Percentiles rank a stretch among this genome's conserved stretches.
Evolutionary conservation across 2,329 filamentous ascomycete species (phyloP).

Genomic region (Penicillium freii): DNA sequence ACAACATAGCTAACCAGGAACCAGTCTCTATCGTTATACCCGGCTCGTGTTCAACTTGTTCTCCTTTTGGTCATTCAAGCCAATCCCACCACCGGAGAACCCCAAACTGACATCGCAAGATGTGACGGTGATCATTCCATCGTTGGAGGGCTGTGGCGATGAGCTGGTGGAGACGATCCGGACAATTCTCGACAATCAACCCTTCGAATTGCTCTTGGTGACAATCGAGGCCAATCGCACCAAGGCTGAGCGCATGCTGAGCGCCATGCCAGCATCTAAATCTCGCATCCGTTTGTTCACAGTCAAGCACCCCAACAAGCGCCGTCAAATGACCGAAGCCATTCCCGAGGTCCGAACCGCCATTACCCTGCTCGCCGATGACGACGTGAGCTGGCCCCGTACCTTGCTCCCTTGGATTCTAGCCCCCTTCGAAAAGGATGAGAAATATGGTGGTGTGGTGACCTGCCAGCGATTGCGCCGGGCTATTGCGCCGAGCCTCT

Average conservation of each 20-base stretch:
- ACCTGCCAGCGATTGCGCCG: slow-evolving; percentile 85
- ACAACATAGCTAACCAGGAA: neutral
- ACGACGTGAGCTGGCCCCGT: slow-evolving; percentile 89
- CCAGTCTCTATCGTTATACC: slow-evolving; percentile 75
- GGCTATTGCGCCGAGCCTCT: slow-evolving; percentile 58
- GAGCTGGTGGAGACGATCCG: slow-evolving; percentile 78
- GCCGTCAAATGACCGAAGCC: slow-evolving; percentile 86
- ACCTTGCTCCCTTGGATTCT: slow-evolving; percentile 88
- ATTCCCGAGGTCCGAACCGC: slow-evolving; percentile 79
- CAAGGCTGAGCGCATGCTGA: slow-evolving; percentile 63
- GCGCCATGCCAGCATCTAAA: slow-evolving; percentile 54
- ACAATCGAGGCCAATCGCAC: slow-evolving; percentile 78
- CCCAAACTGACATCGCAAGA: slow-evolving; percentile 77
- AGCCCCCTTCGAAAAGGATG: slow-evolving; percentile 80
- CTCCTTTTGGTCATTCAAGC: slow-evolving; percentile 83
- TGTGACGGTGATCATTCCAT: slow-evolving; percentile 92
- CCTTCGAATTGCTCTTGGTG: slow-evolving; percentile 74
- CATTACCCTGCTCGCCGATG: slow-evolving; percentile 90
- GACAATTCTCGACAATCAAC: slow-evolving; percentile 52
- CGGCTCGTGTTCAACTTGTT: slow-evolving; percentile 80
- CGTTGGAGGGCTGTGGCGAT: slow-evolving; percentile 81
- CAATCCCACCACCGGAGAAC: slow-evolving; percentile 75
- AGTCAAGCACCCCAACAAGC: slow-evolving; percentile 88
- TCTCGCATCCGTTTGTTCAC: slow-evolving; percentile 71
- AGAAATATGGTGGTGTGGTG: slow-evolving; percentile 79